Evolutionary conservation across 768 basidiomycete species (phyloP), one percentile per base, ranked within the genome.

Genomic region (Boletus patriciae): DNA sequence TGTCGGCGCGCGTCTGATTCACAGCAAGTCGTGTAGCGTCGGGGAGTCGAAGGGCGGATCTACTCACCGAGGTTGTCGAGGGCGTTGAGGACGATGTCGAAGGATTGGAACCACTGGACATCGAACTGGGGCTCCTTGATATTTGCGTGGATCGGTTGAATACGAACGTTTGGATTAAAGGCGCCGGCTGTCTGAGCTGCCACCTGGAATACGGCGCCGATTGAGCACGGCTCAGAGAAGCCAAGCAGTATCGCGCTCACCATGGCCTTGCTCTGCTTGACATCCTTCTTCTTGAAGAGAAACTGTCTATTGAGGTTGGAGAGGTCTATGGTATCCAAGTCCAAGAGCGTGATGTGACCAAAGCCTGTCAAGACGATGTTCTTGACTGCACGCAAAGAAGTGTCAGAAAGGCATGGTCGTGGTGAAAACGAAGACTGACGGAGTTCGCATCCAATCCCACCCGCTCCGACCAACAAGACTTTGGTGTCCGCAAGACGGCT

Each of bases 251-350:
- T 13, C 36, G 18, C 2, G 46, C 84, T 42, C 57, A 93, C 94
- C 74, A 95, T 68, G 3, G 96, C 91, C 76, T 99, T 99, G 65
- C 94, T 89, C 67, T 97, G 91, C 69, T 97, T 97, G 53, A 99
- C 90, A 66, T 98, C 94, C 68, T 96, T 96, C 75, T 98, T 98
- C 60, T 84, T 83, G 76, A 99, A 99, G 40, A 99, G 77, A 71
- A 98, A 99, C 66, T 98, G 96, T 21, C 96, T 83, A 67, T 99
- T 99, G 50, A 98, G 78, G 70, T 99, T 99, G 47, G 94, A 96
- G 42, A 99, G 80, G 79, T 99, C 96, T 71, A 99, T 99, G 19
- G 96, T 99, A 74, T 99, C 96, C 60, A 99, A 80, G 74, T 99
- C 96, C 56, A 99, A 80, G 48, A 97, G 82, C 0, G 94, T 94